These are phyloP conservation scores for Botryosphaeria dothidea DNA, from an alignment of 2,329 filamentous ascomycete species.

Conservation along the genomic window DNA sequence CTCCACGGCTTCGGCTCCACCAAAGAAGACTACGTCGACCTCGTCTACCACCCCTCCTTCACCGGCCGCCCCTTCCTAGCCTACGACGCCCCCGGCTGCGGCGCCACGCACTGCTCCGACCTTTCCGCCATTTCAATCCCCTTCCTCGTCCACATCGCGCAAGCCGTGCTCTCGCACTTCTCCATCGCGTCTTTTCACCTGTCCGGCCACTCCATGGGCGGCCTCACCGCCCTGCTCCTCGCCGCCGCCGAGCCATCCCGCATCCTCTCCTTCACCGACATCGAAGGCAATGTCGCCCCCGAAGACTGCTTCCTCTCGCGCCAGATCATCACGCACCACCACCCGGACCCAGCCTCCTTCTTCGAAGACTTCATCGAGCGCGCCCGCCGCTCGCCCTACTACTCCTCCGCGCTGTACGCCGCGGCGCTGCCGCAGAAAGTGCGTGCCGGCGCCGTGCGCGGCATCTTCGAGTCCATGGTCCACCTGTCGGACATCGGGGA, in stretches of 20 bases:
- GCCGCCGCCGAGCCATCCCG: conserved; percentile 18
- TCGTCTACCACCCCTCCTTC: conserved; percentile 23
- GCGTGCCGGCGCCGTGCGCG: conserved; percentile 21
- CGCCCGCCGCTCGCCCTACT: conserved; percentile 14
- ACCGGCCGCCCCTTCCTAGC: conserved; percentile 23
- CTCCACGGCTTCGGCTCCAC: conserved; percentile 30
- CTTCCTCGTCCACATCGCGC: conserved; percentile 24
- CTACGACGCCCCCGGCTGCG: conserved; percentile 29
- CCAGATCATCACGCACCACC: conserved; percentile 23
- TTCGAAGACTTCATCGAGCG: conserved; percentile 20
- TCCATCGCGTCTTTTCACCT: conserved; percentile 24
- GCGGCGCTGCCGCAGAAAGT: conserved; percentile 20
- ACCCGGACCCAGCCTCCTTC: neutral
- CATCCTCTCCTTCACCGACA: conserved; percentile 28
- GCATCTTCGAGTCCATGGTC: conserved; percentile 30
- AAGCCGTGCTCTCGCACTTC: conserved; percentile 22
- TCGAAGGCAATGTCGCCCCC: conserved; percentile 30
- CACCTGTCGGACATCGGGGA: conserved; percentile 24
- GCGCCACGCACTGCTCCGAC: conserved; percentile 23
- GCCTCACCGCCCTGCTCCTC: conserved; percentile 25
- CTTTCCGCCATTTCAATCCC: conserved; percentile 22
- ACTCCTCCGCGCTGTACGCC: conserved; percentile 7
- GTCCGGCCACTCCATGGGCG: conserved; percentile 33
- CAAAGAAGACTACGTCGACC: conserved; percentile 30
- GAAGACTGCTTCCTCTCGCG: conserved; percentile 31